Evolutionary conservation across 73 alveolate species (phyloP), one percentile per base, ranked within the genome.

Genomic region (Blepharisma japonicum): DNA sequence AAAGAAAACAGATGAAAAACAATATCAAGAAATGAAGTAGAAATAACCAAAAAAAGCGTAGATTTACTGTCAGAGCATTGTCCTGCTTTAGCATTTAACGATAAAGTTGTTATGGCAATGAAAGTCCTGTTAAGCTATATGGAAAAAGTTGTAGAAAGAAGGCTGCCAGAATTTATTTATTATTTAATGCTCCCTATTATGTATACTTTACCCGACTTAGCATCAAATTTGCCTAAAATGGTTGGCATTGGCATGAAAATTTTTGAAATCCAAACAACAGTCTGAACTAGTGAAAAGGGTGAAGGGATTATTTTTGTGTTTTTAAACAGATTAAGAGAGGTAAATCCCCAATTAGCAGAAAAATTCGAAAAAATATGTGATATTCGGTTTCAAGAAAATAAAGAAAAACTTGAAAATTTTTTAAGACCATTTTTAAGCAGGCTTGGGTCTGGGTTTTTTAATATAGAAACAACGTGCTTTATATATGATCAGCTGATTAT

Each of bases 1-100:
- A 61, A 61, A 61, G 74, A 61, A 61, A 39, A n/a, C 5, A 61
- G 23, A 25, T 61, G 74, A 39, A 61, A 61, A 25, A 61, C 74
- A 9, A n/a, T 61, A 18, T 20, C 50, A 20, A 8, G 14, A 5
- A 61, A 61, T 61, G 74, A 61, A 61, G 74, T 61, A 0, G 74
- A 61, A 61, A 61, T 61, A 14, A 61, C 74, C 18, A 61, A 25
- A 25, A 61, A 61, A 61, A 61, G 74, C 23, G 74, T 61, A 9
- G 74, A 61, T 14, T 61, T 61, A 25, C 47, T 61, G 47, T 61
- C 74, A 18, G 74, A 61, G 5, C 74, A 61, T 61, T 61, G 74
- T 61, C 49, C 18, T 14, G 14, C 38, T 18, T 25, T 61, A 18
- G 74, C 74, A 20, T 61, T 18, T 61, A 61, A 61, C 5, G 74